Evolutionary conservation across 1,139 yeast genomes (phyloP), one percentile per base, ranked within the genome.

Genomic region (Yamadazyma taylorii): DNA sequence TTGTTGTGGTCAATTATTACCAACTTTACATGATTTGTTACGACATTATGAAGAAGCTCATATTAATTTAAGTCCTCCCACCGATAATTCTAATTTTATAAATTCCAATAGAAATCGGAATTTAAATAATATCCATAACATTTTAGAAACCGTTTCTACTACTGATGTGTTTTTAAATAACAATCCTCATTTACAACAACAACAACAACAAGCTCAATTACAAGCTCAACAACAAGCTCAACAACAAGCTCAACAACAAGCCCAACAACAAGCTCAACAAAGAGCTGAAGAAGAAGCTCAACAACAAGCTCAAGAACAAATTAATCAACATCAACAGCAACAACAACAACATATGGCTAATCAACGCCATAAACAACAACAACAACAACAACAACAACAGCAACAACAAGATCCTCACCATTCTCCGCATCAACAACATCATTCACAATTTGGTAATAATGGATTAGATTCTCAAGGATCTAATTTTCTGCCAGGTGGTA

Each of bases 1-100:
- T 41, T 92, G 98, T 61, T 92, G 98, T 66, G 98, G 97, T 23
- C 85, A 86, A 58, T 70, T 85, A 30, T 73, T 94, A 41, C 97
- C 97, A 24, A 90, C 96, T 10, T 69, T 92, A 47, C 98, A 92
- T 61, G 98, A 92, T 61, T 71, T 92, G 46, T 73, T 92, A 47
- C 81, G 95, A 52, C 98, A 92, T 60, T 94, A 92, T 58, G 98
- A 94, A 60, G 97, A 92, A 61, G 90, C 95, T 30, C 98, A 92
- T 61, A 90, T 90, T 46, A 78, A 85, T 38, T 85, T 87, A 28
- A 79, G 81, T 15, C 85, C 85, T 2, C 82, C 84, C 10, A 70
- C 77, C 4, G 61, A 63, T 33, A 64, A 61, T 38, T 56, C 55
- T 41, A 56, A 58, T 35, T 67, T 63, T 46, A 51, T 64, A 34